Conservation (phyloP, 352 stramenopile genomes). For the Phytophthora europaea region DNA sequence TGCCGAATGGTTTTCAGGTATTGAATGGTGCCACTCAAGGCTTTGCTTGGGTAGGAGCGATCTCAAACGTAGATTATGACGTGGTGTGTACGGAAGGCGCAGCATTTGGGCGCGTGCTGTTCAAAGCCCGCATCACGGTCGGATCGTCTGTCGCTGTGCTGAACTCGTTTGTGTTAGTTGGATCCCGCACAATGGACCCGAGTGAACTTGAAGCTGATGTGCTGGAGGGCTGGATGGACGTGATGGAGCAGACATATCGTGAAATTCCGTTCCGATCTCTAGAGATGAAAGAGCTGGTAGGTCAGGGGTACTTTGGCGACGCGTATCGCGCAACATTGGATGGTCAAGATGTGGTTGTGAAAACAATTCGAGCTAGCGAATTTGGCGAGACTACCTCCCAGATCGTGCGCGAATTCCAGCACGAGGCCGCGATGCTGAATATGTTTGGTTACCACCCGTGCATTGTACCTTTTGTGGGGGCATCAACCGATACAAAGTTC, state of each 20-base stretch:
- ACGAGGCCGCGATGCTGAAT: constrained; percentile 80
- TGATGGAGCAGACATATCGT: constrained; percentile 79
- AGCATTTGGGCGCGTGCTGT: constrained; percentile 69
- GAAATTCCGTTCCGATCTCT: constrained; percentile 77
- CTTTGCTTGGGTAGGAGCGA: constrained; percentile 78
- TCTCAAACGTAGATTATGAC: constrained; percentile 68
- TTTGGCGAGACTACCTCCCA: constrained; percentile 80
- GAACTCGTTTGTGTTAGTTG: constrained; percentile 80
- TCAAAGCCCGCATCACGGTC: constrained; percentile 79
- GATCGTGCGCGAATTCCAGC: constrained; percentile 85
- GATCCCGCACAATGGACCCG: constrained; percentile 43
- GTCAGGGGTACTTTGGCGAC: constrained; percentile 83
- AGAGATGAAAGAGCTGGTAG: constrained; percentile 81
- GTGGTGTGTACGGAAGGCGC: constrained; percentile 68
- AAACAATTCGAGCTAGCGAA: constrained; percentile 81
- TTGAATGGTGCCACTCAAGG: constrained; percentile 72
- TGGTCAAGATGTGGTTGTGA: constrained; percentile 83
- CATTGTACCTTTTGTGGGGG: constrained; percentile 85
- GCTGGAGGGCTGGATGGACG: constrained; percentile 71
- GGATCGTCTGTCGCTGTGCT: constrained; percentile 75
- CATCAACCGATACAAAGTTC: constrained; percentile 74
- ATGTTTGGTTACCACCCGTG: constrained; percentile 89
- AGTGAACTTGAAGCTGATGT: constrained; percentile 62
- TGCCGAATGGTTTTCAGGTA: constrained; percentile 68
- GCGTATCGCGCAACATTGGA: constrained; percentile 72